Evolutionary conservation across 768 basidiomycete species (phyloP), one percentile per base, ranked within the genome.

Genomic region (Coprinopsis sp.): DNA sequence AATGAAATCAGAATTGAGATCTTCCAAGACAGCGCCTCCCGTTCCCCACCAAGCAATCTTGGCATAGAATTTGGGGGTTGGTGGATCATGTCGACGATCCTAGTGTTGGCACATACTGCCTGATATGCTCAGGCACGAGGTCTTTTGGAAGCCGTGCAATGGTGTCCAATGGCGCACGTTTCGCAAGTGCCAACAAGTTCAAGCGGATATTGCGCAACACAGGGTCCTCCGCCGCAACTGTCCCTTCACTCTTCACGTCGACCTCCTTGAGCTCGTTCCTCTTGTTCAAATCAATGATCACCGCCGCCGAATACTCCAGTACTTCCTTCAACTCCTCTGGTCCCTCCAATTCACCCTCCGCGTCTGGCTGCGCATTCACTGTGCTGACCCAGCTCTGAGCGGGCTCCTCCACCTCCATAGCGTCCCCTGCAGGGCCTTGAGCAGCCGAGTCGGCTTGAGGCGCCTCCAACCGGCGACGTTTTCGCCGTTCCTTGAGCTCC

Each of bases 161-260:
- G 48, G 74, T 79, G 54, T 87, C 83, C 50, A 88, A 58, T 1
- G 88, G 88, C 8, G 86, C 86, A 5, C 86, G 76, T 58, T 88
- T 87, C 47, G 84, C 83, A 27, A 91, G 69, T 2, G 87, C 86
- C 22, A 91, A 72, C 23, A 91, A 68, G 58, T 87, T 89, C 52
- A 90, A 67, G 30, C 87, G 74, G 39, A 89, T 66, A 44, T 80
- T 74, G 44, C 76, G 74, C 55, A 81, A 38, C 14, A 68, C 53
- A 2, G 74, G 69, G 46, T 82, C 77, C 58, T 84, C 83, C 16
- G 28, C n/a, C n/a, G n/a, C n/a, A n/a, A n/a, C n/a, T n/a, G n/a
- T n/a, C n/a, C n/a, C n/a, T n/a, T n/a, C n/a, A n/a, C n/a, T n/a
- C n/a, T n/a, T n/a, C n/a, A n/a, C n/a, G n/a, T n/a, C n/a, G n/a